phyloP scores from a whole-genome alignment of 495 filamentous ascomycete species.

The Aeminium ludgeri region DNA sequence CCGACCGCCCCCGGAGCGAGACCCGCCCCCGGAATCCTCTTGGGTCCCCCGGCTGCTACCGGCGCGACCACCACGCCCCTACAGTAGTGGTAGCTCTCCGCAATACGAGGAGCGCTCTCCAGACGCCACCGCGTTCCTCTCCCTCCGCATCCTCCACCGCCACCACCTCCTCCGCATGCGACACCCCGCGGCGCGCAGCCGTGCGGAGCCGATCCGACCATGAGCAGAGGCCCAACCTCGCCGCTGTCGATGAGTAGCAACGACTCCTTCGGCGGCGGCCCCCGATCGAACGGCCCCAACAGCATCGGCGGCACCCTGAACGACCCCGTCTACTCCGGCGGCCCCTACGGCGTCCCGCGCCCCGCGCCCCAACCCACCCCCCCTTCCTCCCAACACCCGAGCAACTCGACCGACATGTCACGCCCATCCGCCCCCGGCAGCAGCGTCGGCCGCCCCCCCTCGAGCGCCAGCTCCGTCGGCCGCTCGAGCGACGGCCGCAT shows the following conservation, averaged over 20 bases:
- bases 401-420: constrained; percentile 13
- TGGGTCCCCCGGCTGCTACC: no score
- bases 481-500: constrained; percentile 11
- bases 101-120: no score
- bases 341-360: constrained; percentile 9
- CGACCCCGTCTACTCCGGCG: constrained; percentile 6
- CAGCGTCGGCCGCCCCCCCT: constrained; percentile 9
- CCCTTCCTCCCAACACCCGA: constrained; percentile 12
- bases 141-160: no score
- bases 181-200: no score
- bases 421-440: constrained; percentile 9
- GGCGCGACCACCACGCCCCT: no score
- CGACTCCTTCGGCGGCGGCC: constrained; percentile 2
- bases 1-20: no score
- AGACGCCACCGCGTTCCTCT: no score
- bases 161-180: background rate
- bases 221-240: constrained; percentile 11
- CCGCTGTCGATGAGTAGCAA: constrained; percentile 9
- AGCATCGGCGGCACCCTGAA: constrained; percentile 2
- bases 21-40: no score
- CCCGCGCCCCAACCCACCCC: constrained; percentile 4
- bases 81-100: no score
- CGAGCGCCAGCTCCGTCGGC: constrained; percentile 10
- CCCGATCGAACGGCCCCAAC: constrained; percentile 2
- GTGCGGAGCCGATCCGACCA: background rate